Evolutionary conservation across 331 rosid species (phyloP).

Genomic region (Phaseolus coccineus): DNA sequence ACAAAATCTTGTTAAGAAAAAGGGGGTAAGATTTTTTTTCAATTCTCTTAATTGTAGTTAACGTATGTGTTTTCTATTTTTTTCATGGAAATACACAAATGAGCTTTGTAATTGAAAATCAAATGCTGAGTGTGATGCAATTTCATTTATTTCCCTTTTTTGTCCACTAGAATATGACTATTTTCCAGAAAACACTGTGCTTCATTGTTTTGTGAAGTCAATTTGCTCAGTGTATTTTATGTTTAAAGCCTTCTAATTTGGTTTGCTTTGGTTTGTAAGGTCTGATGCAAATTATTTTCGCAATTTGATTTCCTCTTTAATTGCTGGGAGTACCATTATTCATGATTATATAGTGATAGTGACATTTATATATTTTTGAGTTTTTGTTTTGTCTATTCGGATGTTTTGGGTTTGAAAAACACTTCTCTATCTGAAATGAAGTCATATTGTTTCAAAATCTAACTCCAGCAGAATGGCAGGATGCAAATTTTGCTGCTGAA

Average conservation of each 20-base stretch:
- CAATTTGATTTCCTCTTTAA: slow-evolving; percentile 16
- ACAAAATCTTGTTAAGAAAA: slow-evolving; percentile 71
- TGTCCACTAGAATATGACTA: slow-evolving; percentile 12
- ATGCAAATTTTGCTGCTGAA: slow-evolving; percentile 56
- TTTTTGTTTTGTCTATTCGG: slow-evolving; percentile 28
- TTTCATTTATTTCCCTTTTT: not conserved
- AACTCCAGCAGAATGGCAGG: slow-evolving; percentile 57
- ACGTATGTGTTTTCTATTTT: slow-evolving; percentile 16
- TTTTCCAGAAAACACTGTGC: not conserved
- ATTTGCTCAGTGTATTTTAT: not conserved
- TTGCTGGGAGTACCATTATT: slow-evolving; percentile 29
- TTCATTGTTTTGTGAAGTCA: slow-evolving; percentile 22
- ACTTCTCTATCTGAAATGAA: slow-evolving; percentile 6
- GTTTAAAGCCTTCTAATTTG: slow-evolving; percentile 6
- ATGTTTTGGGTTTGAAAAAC: slow-evolving; percentile 20
- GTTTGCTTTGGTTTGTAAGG: slow-evolving; percentile 2
- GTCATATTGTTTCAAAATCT: slow-evolving; percentile 23
- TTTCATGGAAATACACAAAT: slow-evolving; percentile 10
- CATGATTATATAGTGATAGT: slow-evolving; percentile 29
- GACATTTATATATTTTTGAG: not conserved
- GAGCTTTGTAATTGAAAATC: not conserved
- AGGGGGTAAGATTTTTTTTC: slow-evolving; percentile 57
- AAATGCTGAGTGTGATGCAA: slow-evolving; percentile 9
- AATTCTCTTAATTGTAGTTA: not conserved
- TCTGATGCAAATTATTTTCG: slow-evolving; percentile 10